Evolutionary conservation across 345 rosid genomes (phyloP), one percentile per base, ranked within the genome.

Genomic region (Sisymbrium irio): DNA sequence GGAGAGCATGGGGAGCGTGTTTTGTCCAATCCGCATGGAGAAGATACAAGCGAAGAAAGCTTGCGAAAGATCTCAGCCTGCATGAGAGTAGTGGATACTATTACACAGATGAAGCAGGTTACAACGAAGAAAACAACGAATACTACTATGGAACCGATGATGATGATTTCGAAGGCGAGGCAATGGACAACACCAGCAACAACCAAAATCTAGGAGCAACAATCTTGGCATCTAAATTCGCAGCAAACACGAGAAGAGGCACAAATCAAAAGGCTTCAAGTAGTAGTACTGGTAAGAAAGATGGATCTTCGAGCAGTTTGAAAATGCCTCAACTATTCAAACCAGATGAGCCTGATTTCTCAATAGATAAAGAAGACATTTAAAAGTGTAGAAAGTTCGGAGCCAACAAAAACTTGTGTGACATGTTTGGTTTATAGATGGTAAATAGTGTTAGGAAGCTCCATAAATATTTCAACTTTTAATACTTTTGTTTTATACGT

Each of bases 1-100:
- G 98, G 98, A 61, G 97, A 73, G 86, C 96, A 27, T 92, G 99
- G 98, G 97, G 85, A 7, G 80, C 94, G 3, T 90, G 98, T 84
- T 35, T 87, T 74, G 78, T 92, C 32, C 96, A 95, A 78, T 77
- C 92, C 8, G 88, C 88, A 30, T 95, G 98, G 98, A 88, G 98
- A 78, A 87, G 89, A 71, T 74, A 59, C 69, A 84, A 67, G 28
- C 87, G 84, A 82, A 82, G 90, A 71, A 84, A 83, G 72, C 65
- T 83, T 22, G 86, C 86, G 3, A 87, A 78, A 82, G 88, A 87
- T 57, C 81, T 91, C 75, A 79, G 82, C 25, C n/a, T 50, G 17
- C 81, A 67, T 18, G 92, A 87, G 78, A 80, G 58, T 9, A 62
- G 63, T 19, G 79, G 65, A 55, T 72, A 76, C 67, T 82, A 78